Evolutionary conservation across 1,284 basidiomycete species (phyloP), one percentile per base, ranked within the genome.

Genomic region (Cutaneotrichosporon dermatis): DNA sequence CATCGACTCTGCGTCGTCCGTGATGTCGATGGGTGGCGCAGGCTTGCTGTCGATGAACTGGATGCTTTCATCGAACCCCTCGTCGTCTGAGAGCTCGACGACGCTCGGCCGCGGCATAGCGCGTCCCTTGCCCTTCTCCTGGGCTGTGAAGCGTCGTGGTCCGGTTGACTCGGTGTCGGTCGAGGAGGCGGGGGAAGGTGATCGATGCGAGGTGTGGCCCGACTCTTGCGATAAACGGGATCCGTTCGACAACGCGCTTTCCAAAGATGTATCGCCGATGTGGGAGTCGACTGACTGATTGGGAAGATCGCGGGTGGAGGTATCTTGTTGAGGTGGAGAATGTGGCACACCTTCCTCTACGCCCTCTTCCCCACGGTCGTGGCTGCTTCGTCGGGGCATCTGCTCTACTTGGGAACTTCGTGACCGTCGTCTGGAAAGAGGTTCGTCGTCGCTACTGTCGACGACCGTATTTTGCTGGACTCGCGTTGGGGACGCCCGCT

Each of bases 91-190:
- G 33, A 60, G 36, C 40, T 51, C 57, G 37, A 62, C 16, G 12
- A 54, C 39, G 8, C 53, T 48, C 3, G 56, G 51, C 6, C 39
- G 15, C 7, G 43, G 36, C 36, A 44, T 35, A 1, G 64, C 64
- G 33, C 61, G 61, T 0, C 64, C 64, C 41, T 65, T 65, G 35
- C 68, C 68, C 58, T 67, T 69, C 45, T 66, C 64, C 16, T 63
- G 54, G 0, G 67, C 60, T 0, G 71, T 73, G 51, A 61, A 70
- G 13, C 70, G 51, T 13, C 53, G 12, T 37, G 16, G 50, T 33
- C 41, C 50, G 10, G 44, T 50, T 41, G 34, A 39, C 52, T 48
- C 51, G 34, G 50, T 39, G 6, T 40, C 13, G 6, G 25, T n/a
- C 9, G 42, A 40, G 41, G 33, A 5, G 4, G 42, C 25, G 25